Conservation (phyloP, 495 filamentous ascomycete species). For the Aspergillus sparsus region DNA sequence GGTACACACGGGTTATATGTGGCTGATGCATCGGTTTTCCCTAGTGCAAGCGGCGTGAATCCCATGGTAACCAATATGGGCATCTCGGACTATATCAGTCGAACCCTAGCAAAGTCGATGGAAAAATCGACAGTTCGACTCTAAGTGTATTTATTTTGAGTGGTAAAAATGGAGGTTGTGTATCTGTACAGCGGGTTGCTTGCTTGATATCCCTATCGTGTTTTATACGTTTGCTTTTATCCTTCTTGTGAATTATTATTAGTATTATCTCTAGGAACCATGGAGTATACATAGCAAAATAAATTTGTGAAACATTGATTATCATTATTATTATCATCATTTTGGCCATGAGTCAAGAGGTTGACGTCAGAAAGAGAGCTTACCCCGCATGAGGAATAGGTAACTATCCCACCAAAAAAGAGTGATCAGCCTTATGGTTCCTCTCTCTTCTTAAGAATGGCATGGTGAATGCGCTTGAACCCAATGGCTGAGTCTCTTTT, state of each 20-base stretch:
- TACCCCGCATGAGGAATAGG: no score
- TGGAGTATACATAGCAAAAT: background rate
- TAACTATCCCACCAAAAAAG: no score
- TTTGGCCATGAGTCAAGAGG: no score
- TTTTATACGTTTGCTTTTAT: background rate
- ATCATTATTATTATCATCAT: no score
- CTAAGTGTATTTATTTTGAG: conserved; percentile 4
- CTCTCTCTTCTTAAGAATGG: no score
- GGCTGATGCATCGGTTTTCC: conserved; percentile 85
- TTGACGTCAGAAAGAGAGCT: no score
- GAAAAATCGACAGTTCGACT: conserved; percentile 21
- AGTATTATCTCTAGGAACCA: background rate
- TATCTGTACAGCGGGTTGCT: background rate
- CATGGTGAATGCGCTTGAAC: no score
- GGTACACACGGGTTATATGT: conserved; percentile 72
- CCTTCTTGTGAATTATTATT: conserved; percentile 1
- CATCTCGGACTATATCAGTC: conserved; percentile 58
- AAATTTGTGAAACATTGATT: no score
- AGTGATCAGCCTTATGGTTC: no score
- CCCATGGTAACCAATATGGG: conserved; percentile 94
- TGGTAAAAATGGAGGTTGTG: background rate
- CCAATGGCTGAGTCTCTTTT: background rate
- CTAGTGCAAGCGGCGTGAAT: conserved; percentile 87
- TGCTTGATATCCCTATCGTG: no score
- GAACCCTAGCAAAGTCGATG: conserved; percentile 37